Evolutionary conservation across 176 grass and related monocot species (phyloP), one percentile per base, ranked within the genome.

Genomic region (Ampelocalamus luodianensis): DNA sequence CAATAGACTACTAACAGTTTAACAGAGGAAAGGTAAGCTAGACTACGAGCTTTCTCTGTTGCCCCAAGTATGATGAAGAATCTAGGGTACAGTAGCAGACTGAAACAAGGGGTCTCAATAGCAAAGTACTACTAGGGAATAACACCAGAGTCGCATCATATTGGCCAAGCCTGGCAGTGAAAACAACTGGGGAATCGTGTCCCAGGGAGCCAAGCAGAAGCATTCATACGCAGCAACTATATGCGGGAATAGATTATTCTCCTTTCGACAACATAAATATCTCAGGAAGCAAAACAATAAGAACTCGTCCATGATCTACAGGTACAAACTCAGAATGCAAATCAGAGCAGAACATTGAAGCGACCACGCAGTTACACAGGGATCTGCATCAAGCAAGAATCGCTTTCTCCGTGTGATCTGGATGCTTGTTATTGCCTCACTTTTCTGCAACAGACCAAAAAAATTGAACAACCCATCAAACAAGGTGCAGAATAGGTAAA

Each of bases 371-470:
- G 83, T 82, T 81, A 82, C 79, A 86, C 2, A 44, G 38, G 65
- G 66, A 51, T 23, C 27, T 67, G 6, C 73, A 56, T 37, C 67
- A 80, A 38, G 37, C 56, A 66, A 72, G 79, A 23, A 49, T 78
- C 39, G 68, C 17, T 66, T 22, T 83, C 66, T 6, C 49, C 89
- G 67, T 23, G 58, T 49, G 2, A 60, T 85, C 26, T 46, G 42
- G 72, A 51, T 17, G 67, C 40, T 56, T 36, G 26, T 23, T 62
- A 22, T 74, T 24, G 13, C 61, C 80, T 87, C 68, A 75, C 3
- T 87, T 87, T 61, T 90, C 89, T 90, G 89, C 3, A 62, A 34
- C 39, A 79, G 13, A 60, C 0, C 5, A 2, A 27, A 34, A 40
- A 49, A 74, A 27, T 4, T 58, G n/a, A 43, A 43, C 8, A 65